A percentile compares a stretch with the other conserved stretches of the same genome.
These are phyloP conservation scores for Aphanoascus verrucosus DNA, from an alignment of 2,329 filamentous ascomycete genomes.

Conservation along the genomic window DNA sequence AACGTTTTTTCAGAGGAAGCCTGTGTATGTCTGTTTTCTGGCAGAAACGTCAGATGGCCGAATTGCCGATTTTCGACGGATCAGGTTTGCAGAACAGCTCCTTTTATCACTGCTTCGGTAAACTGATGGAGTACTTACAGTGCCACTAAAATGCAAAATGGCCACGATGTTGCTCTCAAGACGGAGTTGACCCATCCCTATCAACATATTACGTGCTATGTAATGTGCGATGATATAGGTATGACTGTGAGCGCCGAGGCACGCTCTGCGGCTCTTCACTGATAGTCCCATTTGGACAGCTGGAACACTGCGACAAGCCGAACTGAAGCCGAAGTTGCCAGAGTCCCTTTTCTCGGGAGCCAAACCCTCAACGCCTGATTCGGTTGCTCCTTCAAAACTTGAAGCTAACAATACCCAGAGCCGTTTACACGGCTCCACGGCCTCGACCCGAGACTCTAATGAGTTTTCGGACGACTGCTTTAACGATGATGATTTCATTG, in stretches of 20 bases:
- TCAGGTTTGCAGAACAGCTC: conserved; percentile 36
- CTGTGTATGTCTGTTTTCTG: conserved; percentile 62
- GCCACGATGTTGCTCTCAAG: conserved; percentile 50
- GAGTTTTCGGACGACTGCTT: conserved; percentile 45
- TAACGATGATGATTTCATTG: conserved; percentile 44
- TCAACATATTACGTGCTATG: conserved; percentile 54
- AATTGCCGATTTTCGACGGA: conserved; percentile 57
- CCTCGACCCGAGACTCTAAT: conserved; percentile 27
- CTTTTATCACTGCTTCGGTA: neutral
- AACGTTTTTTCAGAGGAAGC: conserved; percentile 52
- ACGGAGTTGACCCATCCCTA: conserved; percentile 45
- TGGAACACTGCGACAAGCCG: conserved; percentile 46
- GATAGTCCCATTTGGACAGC: conserved; percentile 33
- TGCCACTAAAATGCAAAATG: conserved; percentile 53
- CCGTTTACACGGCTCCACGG: neutral
- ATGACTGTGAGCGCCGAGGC: conserved; percentile 16
- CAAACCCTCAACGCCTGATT: neutral
- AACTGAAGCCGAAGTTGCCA: conserved; percentile 42
- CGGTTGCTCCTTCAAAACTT: neutral
- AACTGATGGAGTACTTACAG: conserved; percentile 30
- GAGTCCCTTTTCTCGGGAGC: conserved; percentile 34
- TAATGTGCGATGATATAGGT: conserved; percentile 80
- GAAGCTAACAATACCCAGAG: neutral
- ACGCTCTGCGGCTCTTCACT: neutral
- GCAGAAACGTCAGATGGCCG: conserved; percentile 59